These are phyloP conservation scores for Dipodascus albidus DNA, from an alignment of 805 yeast species.

Conservation along the genomic window DNA sequence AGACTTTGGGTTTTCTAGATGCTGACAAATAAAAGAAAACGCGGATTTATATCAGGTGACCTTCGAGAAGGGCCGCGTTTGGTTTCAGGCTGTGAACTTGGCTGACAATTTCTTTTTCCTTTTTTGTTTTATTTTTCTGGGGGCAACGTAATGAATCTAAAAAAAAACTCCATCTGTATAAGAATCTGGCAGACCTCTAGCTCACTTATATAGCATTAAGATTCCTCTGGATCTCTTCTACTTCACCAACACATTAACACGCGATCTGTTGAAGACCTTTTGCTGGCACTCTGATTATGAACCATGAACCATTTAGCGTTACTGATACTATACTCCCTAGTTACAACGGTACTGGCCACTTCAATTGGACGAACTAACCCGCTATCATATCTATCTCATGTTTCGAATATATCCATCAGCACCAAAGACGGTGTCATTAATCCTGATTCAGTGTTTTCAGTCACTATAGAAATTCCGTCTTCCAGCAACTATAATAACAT, in stretches of 20 bases:
- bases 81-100: too few species aligned
- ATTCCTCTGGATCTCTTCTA: background rate
- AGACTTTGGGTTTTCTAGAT: too few species aligned
- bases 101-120: background rate
- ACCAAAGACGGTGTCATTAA: constrained; percentile 3
- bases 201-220: background rate
- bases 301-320: too few species aligned
- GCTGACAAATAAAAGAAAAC: too few species aligned
- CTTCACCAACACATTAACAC: too few species aligned
- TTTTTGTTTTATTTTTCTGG: background rate
- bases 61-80: too few species aligned
- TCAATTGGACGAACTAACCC: constrained; percentile 8
- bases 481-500: constrained; percentile 14
- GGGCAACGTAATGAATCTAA: background rate
- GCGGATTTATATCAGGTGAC: too few species aligned
- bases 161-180: too few species aligned
- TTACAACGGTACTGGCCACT: background rate
- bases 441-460: constrained; percentile 5
- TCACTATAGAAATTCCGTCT: constrained; percentile 15
- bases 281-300: too few species aligned
- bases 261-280: too few species aligned
- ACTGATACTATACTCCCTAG: background rate
- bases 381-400: constrained; percentile 8
- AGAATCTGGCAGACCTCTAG: too few species aligned
- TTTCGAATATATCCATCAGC: constrained; percentile 4